These are phyloP conservation scores for Rozella allomycis DNA, from an alignment of 371 early-diverging fungal genomes.

Conservation along the genomic window DNA sequence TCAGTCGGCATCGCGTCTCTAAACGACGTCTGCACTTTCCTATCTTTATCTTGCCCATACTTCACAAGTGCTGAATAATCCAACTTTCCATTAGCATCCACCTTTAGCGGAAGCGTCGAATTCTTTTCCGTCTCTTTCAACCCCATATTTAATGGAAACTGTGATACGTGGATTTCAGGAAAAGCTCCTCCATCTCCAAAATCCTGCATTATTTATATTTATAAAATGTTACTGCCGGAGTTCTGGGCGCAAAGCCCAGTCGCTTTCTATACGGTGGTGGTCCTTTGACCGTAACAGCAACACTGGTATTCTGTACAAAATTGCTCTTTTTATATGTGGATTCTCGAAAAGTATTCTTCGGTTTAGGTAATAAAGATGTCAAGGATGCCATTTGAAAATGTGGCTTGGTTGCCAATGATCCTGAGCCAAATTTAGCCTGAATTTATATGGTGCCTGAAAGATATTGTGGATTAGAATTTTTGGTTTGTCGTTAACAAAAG, in stretches of 20 bases:
- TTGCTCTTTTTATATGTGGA: too few relatives aligned
- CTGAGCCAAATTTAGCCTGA: too few relatives aligned
- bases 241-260: conserved; percentile 48
- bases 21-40: conserved; percentile 54
- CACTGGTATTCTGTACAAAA: too few relatives aligned
- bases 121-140: conserved; percentile 32
- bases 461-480: too few relatives aligned
- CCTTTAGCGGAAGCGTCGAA: conserved; percentile 58
- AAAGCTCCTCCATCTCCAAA: conserved; percentile 91
- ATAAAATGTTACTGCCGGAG: conserved; percentile 10
- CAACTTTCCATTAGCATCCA: conserved; percentile 70
- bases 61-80: conserved; percentile 66
- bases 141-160: conserved; percentile 88
- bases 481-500: too few relatives aligned
- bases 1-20: conserved; percentile 51
- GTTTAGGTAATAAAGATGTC: too few relatives aligned
- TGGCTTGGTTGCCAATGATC: too few relatives aligned
- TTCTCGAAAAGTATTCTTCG: too few relatives aligned
- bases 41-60: conserved; percentile 46
- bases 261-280: conserved; percentile 66
- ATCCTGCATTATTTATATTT: conserved; percentile 22
- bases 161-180: conserved; percentile 71
- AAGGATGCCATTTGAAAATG: too few relatives aligned
- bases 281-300: too few relatives aligned
- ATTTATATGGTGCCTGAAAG: too few relatives aligned